phyloP scores from a whole-genome alignment of 192 early-diverging fungal genomes.

The Entomortierella chlamydospora region DNA sequence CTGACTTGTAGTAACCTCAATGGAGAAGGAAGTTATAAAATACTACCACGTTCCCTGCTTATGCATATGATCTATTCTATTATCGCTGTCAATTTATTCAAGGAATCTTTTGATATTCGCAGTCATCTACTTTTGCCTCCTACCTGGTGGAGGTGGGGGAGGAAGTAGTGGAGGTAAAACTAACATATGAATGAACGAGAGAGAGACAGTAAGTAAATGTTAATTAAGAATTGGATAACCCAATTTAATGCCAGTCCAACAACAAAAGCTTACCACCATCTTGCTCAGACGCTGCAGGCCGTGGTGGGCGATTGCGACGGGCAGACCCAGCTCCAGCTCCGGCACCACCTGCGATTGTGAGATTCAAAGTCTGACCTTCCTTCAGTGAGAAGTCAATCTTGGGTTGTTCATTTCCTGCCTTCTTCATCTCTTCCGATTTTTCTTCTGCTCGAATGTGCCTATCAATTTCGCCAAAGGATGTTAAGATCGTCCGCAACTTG shows the following conservation, averaged over 20 bases:
- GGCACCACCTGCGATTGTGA: conserved; percentile 68
- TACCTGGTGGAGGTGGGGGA: conserved; percentile 50
- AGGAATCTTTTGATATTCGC: too few species aligned
- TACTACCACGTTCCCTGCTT: too few species aligned
- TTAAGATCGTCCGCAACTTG: background rate
- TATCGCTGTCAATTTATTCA: background rate
- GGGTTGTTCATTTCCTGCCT: conserved; percentile 56
- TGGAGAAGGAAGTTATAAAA: too few species aligned
- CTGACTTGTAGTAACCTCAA: too few species aligned
- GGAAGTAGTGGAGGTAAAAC: conserved; percentile 36
- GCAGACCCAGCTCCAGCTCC: conserved; percentile 40
- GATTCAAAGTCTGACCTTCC: conserved; percentile 82
- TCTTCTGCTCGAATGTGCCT: conserved; percentile 67
- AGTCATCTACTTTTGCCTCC: conserved; percentile 16
- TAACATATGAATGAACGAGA: background rate
- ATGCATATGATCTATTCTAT: background rate
- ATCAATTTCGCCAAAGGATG: background rate
- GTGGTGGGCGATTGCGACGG: conserved; percentile 34
- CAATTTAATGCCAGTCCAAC: background rate
- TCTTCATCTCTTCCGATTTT: conserved; percentile 47
- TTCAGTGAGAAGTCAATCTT: conserved; percentile 83
- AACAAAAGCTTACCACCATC: conserved; percentile 22
- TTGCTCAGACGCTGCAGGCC: conserved; percentile 15
- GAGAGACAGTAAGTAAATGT: too few species aligned
- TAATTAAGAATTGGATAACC: too few species aligned